Evolutionary conservation across 83 land plant genomes (phyloP), one percentile per base, ranked within the genome.

Genomic region (Thuja plicata): DNA sequence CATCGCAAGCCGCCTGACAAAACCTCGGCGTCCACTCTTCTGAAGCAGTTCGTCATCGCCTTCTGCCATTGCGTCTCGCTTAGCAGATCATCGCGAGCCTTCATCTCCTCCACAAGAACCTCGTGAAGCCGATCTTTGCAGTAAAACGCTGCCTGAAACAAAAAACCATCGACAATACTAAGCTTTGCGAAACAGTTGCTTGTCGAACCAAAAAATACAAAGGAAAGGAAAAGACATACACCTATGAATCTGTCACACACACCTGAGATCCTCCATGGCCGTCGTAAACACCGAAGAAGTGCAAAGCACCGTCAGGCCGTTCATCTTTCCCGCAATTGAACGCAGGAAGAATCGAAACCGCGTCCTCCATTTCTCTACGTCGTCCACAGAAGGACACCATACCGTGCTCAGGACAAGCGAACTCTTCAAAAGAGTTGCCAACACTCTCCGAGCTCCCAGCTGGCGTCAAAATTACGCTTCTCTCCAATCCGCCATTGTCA

Each of bases 211-310:
- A 15, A 8, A 0, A 54, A 54, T 16, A 54, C 17, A 15, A 15
- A 54, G 57, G 3, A 15, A 54, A 54, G 57, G 19, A 54, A 54
- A 15, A 15, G 57, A 16, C 3, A 54, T 15, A 54, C 57, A 16
- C 57, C 57, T 3, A 54, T 15, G 17, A 54, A 54, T 54, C 57
- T 15, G 57, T 54, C 3, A 21, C 50, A 52, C 76, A 43, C 37
- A 94, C 96, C 96, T 95, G 93, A 32, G 93, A 87, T 54, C 96
- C 96, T 37, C 96, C 96, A 48, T 95, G 96, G 87, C 96, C 96
- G 50, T 95, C 96, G 89, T 92, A 95, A 30, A 95, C 96, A 37
- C 95, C 96, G 86, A 95, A 95, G 90, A 92, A 95, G 46, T 89
- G 92, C 27, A 94, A 62, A 30, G 91, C 91, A 19, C 37, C 21